phyloP scores from a whole-genome alignment of 441 rosid genomes.

The Erodium chrysanthum region DNA sequence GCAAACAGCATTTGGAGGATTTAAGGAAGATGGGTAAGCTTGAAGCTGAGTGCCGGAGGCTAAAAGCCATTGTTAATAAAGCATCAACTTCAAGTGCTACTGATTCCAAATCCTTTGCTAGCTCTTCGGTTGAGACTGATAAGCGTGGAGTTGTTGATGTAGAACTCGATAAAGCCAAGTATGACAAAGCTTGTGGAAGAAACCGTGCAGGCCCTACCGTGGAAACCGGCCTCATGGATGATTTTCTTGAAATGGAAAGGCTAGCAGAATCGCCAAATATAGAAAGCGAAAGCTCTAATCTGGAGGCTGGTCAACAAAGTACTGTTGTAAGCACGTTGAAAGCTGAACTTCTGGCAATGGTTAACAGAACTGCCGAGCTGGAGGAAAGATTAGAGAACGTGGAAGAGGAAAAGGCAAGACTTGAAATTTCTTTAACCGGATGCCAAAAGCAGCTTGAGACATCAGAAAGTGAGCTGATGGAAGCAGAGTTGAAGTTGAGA shows the following conservation, averaged over 20 bases:
- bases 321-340: conserved; percentile 26
- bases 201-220: conserved; percentile 17
- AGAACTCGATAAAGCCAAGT: conserved; percentile 30
- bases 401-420: conserved; percentile 45
- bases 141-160: conserved; percentile 11
- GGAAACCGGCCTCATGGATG: conserved; percentile 39
- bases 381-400: conserved; percentile 49
- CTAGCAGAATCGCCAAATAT: conserved; percentile 33
- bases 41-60: conserved; percentile 69
- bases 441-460: conserved; percentile 26
- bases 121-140: conserved; percentile 39
- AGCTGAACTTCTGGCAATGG: conserved; percentile 40
- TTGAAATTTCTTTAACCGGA: conserved; percentile 13
- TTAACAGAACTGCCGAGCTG: conserved; percentile 41
- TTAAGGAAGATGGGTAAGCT: conserved; percentile 62
- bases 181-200: conserved; percentile 27
- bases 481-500: conserved; percentile 31
- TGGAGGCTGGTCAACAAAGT: too few relatives aligned
- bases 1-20: conserved; percentile 77
- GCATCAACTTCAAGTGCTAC: neutral
- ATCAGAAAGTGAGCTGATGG: conserved; percentile 30
- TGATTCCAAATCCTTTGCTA: too few relatives aligned
- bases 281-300: conserved; percentile 32
- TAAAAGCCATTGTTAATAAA: conserved; percentile 45
- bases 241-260: conserved; percentile 92